Conservation (phyloP, 2,329 filamentous ascomycete genomes). For the Botrytis squamosa region DNA sequence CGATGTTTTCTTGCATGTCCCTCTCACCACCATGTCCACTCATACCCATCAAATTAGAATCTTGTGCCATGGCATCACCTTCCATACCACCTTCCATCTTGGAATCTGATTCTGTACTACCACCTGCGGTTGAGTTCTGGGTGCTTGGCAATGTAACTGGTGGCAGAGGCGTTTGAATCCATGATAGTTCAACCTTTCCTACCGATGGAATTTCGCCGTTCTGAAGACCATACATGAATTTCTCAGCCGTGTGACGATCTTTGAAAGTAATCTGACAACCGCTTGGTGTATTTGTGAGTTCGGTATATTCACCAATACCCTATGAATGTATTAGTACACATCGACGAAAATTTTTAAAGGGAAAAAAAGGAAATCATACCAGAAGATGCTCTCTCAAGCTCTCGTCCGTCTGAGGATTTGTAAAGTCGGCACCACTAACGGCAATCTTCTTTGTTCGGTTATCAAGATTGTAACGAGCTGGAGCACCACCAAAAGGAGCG, state of each 20-base stretch:
- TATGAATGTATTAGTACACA: slow-evolving; percentile 36
- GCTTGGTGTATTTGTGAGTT: slow-evolving; percentile 50
- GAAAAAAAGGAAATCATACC: slow-evolving; percentile 45
- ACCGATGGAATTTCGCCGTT: slow-evolving; percentile 60
- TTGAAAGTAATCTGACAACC: slow-evolving; percentile 61
- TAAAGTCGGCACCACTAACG: slow-evolving; percentile 63
- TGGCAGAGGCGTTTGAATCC: slow-evolving; percentile 47
- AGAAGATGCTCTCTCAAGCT: slow-evolving; percentile 69
- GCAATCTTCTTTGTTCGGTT: slow-evolving; percentile 70
- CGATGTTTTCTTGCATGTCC: slow-evolving; percentile 35
- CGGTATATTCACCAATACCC: slow-evolving; percentile 62
- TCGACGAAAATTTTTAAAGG: slow-evolving; percentile 8
- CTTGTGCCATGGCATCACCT: slow-evolving; percentile 37
- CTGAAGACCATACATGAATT: slow-evolving; percentile 59
- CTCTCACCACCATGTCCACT: slow-evolving; percentile 24
- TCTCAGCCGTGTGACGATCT: slow-evolving; percentile 69
- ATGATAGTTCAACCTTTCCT: slow-evolving; percentile 63
- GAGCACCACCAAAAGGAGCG: slow-evolving; percentile 34
- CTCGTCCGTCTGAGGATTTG: slow-evolving; percentile 63
- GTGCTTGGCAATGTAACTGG: slow-evolving; percentile 28
- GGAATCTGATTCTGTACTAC: slow-evolving; percentile 15
- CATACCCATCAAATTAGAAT: slow-evolving; percentile 24
- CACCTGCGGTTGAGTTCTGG: slow-evolving; percentile 6
- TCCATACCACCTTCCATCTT: slow-evolving; percentile 34
- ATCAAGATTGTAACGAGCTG: slow-evolving; percentile 63